Percentiles rank a stretch among this genome's conserved stretches.
Evolutionary conservation across 768 basidiomycete genomes (phyloP).

Genomic region (Suillus weaverae): DNA sequence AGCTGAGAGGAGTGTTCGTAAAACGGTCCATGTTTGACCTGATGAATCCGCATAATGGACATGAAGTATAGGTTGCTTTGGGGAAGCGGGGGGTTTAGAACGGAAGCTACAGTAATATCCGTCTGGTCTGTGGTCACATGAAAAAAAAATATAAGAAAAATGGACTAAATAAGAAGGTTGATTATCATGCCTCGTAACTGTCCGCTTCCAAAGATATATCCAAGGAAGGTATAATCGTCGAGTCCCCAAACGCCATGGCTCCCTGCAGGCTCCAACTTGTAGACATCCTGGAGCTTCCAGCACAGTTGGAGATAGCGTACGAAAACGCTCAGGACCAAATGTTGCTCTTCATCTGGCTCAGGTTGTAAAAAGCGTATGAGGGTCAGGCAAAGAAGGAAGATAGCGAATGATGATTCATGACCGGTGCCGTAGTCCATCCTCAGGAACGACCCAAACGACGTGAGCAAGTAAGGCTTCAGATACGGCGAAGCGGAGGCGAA

Average conservation of each 20-base stretch:
- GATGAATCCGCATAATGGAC: slow-evolving; percentile 72
- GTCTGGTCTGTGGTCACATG: slow-evolving; percentile 51
- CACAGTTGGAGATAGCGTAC: slow-evolving; percentile 78
- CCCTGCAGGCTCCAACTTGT: slow-evolving; percentile 92
- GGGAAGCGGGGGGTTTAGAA: slow-evolving; percentile 59
- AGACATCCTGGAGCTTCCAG: slow-evolving; percentile 85
- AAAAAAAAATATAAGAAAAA: background rate
- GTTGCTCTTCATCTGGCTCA: slow-evolving; percentile 58
- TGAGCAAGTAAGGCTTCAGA: slow-evolving; percentile 74
- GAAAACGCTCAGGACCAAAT: slow-evolving; percentile 61
- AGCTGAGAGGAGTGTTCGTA: slow-evolving; percentile 91
- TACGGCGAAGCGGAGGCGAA: slow-evolving; percentile 53
- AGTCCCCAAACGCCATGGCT: slow-evolving; percentile 98
- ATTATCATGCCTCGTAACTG: slow-evolving; percentile 72
- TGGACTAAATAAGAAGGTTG: slow-evolving; percentile 7
- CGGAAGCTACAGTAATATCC: slow-evolving; percentile 60
- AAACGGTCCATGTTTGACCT: slow-evolving; percentile 86
- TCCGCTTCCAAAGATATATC: slow-evolving; percentile 88
- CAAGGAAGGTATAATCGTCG: slow-evolving; percentile 88
- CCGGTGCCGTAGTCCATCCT: slow-evolving; percentile 97
- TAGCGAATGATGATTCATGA: slow-evolving; percentile 86
- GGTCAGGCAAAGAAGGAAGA: slow-evolving; percentile 74
- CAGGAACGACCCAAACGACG: slow-evolving; percentile 86
- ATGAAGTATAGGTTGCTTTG: slow-evolving; percentile 80
- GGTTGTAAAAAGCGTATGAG: slow-evolving; percentile 67